Percentiles rank a stretch among this genome's conserved stretches.
Conservation (phyloP, 2,329 filamentous ascomycete genomes). For the Calonectria hongkongensis region DNA sequence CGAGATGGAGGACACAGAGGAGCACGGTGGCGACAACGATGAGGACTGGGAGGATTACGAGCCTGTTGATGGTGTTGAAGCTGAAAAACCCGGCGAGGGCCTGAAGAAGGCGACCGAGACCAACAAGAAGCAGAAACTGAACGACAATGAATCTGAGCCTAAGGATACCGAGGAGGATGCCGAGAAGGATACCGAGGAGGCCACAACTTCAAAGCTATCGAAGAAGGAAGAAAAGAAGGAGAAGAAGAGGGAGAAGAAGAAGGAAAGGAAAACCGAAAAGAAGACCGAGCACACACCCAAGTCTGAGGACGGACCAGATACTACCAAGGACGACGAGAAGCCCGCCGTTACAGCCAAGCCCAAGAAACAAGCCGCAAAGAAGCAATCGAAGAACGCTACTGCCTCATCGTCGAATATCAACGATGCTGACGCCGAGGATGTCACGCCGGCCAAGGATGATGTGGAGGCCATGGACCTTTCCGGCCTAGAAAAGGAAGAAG, state of each 20-base stretch:
- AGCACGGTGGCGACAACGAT: slow-evolving; percentile 62
- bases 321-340: slow-evolving; percentile 37
- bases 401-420: slow-evolving; percentile 45
- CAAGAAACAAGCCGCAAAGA: slow-evolving; percentile 54
- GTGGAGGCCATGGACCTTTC: slow-evolving; percentile 54
- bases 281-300: slow-evolving; percentile 61
- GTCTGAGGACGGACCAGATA: slow-evolving; percentile 55
- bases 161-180: slow-evolving; percentile 65
- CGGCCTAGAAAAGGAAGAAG: slow-evolving; percentile 63
- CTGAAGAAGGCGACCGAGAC: slow-evolving; percentile 70
- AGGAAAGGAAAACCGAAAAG: slow-evolving; percentile 63
- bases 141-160: slow-evolving; percentile 50
- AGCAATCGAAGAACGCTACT: slow-evolving; percentile 51
- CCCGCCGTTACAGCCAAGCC: slow-evolving; percentile 50
- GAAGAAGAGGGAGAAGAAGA: slow-evolving; percentile 68
- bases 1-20: slow-evolving; percentile 73
- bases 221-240: slow-evolving; percentile 74
- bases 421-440: slow-evolving; percentile 41
- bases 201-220: slow-evolving; percentile 67
- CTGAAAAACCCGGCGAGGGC: slow-evolving; percentile 79
- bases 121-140: slow-evolving; percentile 74
- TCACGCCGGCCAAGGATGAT: slow-evolving; percentile 40
- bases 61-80: slow-evolving; percentile 72
- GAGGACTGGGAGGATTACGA: slow-evolving; percentile 67
- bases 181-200: slow-evolving; percentile 65